Conservation (phyloP, 2,329 filamentous ascomycete species). For the Balansia obtecta region DNA sequence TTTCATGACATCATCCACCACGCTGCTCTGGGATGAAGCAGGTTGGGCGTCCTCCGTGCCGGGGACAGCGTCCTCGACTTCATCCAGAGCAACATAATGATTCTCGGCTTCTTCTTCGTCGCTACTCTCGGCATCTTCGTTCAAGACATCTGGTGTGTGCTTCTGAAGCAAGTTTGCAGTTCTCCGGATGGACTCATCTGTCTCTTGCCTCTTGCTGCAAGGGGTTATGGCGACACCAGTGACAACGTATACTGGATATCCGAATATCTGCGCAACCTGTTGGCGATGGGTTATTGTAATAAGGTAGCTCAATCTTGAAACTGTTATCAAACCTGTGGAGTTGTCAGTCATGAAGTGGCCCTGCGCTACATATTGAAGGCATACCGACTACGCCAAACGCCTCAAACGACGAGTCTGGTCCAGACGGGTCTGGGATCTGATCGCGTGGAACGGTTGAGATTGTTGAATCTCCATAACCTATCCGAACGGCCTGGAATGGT, state of each 20-base stretch:
- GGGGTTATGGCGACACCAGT: slow-evolving; percentile 88
- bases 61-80: slow-evolving; percentile 29
- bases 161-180: slow-evolving; percentile 35
- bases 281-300: slow-evolving; percentile 77
- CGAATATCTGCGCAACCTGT: slow-evolving; percentile 78
- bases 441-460: slow-evolving; percentile 33
- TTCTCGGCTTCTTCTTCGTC: slow-evolving; percentile 31
- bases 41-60: slow-evolving; percentile 21
- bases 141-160: slow-evolving; percentile 25
- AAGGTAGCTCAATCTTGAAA: slow-evolving; percentile 72
- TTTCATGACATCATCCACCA: slow-evolving; percentile 81
- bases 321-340: slow-evolving; percentile 63
- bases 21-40: slow-evolving; percentile 40
- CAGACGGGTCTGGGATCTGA: slow-evolving; percentile 29
- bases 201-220: slow-evolving; percentile 62
- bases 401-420: slow-evolving; percentile 39
- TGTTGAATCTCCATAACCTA: slow-evolving; percentile 54
- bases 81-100: slow-evolving; percentile 24
- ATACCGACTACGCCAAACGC: slow-evolving; percentile 47
- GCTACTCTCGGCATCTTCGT: slow-evolving; percentile 32
- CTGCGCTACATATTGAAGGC: slow-evolving; percentile 8
- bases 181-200: slow-evolving; percentile 55
- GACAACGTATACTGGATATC: slow-evolving; percentile 72
- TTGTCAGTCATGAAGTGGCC: slow-evolving; percentile 4
- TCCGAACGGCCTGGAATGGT: slow-evolving; percentile 45